Conservation (phyloP, 768 basidiomycete genomes). For the Lepiota brunneoincarnata region DNA sequence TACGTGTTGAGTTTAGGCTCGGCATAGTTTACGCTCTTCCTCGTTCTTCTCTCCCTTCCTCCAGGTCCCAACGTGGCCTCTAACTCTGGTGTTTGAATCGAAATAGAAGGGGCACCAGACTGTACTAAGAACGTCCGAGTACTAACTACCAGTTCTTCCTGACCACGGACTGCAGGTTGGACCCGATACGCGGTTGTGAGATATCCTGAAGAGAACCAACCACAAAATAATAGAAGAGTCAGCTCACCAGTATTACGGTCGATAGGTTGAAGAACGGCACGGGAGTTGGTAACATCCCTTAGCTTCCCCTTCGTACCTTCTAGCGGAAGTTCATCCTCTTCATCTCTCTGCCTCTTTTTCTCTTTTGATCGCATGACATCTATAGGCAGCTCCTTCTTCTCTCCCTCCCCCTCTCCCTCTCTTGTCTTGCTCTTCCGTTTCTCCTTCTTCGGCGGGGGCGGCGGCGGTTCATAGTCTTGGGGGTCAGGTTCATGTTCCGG, state of each 20-base stretch:
- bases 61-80: conserved; percentile 25
- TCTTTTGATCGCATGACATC: conserved; percentile 15
- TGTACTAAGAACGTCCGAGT: conserved; percentile 11
- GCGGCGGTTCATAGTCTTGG: background rate
- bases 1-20: conserved; percentile 90
- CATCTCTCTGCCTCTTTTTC: conserved; percentile 22
- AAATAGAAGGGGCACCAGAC: conserved; percentile 8
- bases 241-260: conserved; percentile 37
- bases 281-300: conserved; percentile 66
- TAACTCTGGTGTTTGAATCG: conserved; percentile 26
- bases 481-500: conserved; percentile 26
- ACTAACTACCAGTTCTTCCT: conserved; percentile 12
- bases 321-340: conserved; percentile 27
- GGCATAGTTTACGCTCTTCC: conserved; percentile 84
- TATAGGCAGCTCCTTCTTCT: conserved; percentile 18
- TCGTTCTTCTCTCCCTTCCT: conserved; percentile 54
- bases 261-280: conserved; percentile 40
- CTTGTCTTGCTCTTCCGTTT: conserved; percentile 44
- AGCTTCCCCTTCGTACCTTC: conserved; percentile 47
- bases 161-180: conserved; percentile 9
- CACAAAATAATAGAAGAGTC: conserved; percentile 2
- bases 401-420: conserved; percentile 32
- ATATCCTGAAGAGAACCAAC: conserved; percentile 16
- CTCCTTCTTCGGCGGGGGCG: conserved; percentile 36
- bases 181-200: conserved; percentile 18